Conservation (phyloP, 2,329 filamentous ascomycete genomes). For the Fusarium mangiferae region DNA sequence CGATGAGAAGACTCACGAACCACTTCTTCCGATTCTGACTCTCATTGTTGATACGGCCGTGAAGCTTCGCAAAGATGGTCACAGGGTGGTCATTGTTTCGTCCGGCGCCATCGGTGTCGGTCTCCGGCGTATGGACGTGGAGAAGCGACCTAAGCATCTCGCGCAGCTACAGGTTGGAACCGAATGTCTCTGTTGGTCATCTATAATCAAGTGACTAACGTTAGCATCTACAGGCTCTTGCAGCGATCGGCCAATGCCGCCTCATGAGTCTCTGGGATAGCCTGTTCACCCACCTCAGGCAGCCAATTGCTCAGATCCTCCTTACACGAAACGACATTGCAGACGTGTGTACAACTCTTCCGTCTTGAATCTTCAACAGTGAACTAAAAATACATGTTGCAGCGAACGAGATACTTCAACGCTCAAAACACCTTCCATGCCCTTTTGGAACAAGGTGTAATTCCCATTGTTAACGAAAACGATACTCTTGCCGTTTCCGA, state of each 20-base stretch:
- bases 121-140: conserved; percentile 87
- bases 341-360: conserved; percentile 68
- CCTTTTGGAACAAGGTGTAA: conserved; percentile 91
- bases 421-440: conserved; percentile 95
- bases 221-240: conserved; percentile 71
- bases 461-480: conserved; percentile 99
- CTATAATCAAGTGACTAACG: conserved; percentile 14
- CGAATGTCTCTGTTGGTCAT: not conserved
- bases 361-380: not conserved
- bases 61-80: conserved; percentile 87
- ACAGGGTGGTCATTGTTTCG: conserved; percentile 94
- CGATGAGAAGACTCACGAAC: conserved; percentile 93
- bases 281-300: conserved; percentile 85
- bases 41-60: conserved; percentile 95
- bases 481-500: conserved; percentile 96
- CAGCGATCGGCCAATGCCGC: conserved; percentile 94
- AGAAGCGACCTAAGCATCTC: conserved; percentile 88
- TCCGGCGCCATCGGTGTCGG: conserved; percentile 97
- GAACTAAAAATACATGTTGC: not conserved
- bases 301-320: conserved; percentile 94
- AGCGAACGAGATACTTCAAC: conserved; percentile 94
- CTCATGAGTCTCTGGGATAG: conserved; percentile 97
- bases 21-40: conserved; percentile 88
- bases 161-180: conserved; percentile 79
- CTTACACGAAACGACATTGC: conserved; percentile 96